A percentile compares a stretch with the other conserved stretches of the same genome.
Evolutionary conservation across 306 rosid genomes (phyloP).

Genomic region (Abrus pulchellus): DNA sequence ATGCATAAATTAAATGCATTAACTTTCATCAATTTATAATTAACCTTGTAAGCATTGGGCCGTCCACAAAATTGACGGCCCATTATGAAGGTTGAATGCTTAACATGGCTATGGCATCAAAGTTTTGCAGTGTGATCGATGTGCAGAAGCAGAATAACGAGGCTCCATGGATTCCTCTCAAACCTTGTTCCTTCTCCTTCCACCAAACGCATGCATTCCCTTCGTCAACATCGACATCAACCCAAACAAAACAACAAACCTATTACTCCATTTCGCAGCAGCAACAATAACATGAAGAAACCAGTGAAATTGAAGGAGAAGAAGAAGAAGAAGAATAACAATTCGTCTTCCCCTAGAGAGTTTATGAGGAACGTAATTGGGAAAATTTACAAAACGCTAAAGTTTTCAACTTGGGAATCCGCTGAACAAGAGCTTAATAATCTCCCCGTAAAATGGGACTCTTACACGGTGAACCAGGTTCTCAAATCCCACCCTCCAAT

Average conservation of each 20-base stretch:
- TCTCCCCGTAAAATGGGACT: constrained; percentile 80
- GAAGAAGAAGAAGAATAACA: not conserved
- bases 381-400: constrained; percentile 61
- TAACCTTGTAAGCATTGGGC: not conserved
- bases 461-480: constrained; percentile 82
- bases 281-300: constrained; percentile 2
- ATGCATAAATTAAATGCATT: no score
- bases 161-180: constrained; percentile 49
- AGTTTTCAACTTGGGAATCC: constrained; percentile 75
- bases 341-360: constrained; percentile 25
- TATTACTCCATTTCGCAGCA: constrained; percentile 36
- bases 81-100: not conserved
- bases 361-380: constrained; percentile 66
- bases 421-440: constrained; percentile 61
- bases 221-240: constrained; percentile 48
- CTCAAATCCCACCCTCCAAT: constrained; percentile 88
- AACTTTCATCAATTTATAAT: no score
- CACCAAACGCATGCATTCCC: constrained; percentile 54
- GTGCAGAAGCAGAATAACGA: constrained; percentile 23
- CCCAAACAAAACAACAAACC: constrained; percentile 49
- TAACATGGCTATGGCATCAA: not conserved
- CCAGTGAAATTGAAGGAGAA: constrained; percentile 21
- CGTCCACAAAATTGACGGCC: not conserved
- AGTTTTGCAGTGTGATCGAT: constrained; percentile 8
- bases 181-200: constrained; percentile 39